Percentiles rank a stretch among this genome's conserved stretches.
Evolutionary conservation across 2,329 filamentous ascomycete genomes (phyloP).

Genomic region (Penicillium sclerotigenum): DNA sequence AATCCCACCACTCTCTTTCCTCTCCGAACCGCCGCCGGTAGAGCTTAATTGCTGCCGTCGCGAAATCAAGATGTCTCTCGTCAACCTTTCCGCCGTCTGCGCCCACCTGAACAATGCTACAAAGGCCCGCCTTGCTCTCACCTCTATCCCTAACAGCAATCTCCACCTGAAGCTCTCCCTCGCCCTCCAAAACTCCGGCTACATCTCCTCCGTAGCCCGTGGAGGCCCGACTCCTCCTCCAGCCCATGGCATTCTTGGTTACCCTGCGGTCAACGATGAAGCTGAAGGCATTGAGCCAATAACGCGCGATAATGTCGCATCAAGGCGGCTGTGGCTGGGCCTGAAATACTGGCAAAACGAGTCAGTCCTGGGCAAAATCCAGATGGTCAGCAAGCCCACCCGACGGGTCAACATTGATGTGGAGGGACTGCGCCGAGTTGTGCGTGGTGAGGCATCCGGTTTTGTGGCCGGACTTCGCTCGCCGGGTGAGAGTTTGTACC

Average conservation of each 20-base stretch:
- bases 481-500: conserved; percentile 77
- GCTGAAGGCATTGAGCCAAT: conserved; percentile 49
- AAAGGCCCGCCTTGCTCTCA: conserved; percentile 76
- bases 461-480: conserved; percentile 69
- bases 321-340: conserved; percentile 77
- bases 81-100: conserved; percentile 74
- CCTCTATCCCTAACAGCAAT: conserved; percentile 76
- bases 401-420: conserved; percentile 66
- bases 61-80: conserved; percentile 62
- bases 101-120: conserved; percentile 89
- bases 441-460: conserved; percentile 63
- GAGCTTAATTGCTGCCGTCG: conserved; percentile 20
- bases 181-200: conserved; percentile 77
- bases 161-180: conserved; percentile 73
- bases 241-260: conserved; percentile 52
- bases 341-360: conserved; percentile 85
- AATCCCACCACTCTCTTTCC: conserved; percentile 2
- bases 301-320: conserved; percentile 68
- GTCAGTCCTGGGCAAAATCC: conserved; percentile 69
- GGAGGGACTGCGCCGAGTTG: conserved; percentile 60
- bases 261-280: conserved; percentile 42
- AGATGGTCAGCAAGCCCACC: conserved; percentile 69
- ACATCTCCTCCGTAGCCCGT: conserved; percentile 75
- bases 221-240: conserved; percentile 60
- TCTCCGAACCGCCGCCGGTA: conserved; percentile 8